Percentiles rank a stretch among this genome's conserved stretches.
phyloP scores from a whole-genome alignment of 805 yeast species.

The Cyberlindnera amylophila region DNA sequence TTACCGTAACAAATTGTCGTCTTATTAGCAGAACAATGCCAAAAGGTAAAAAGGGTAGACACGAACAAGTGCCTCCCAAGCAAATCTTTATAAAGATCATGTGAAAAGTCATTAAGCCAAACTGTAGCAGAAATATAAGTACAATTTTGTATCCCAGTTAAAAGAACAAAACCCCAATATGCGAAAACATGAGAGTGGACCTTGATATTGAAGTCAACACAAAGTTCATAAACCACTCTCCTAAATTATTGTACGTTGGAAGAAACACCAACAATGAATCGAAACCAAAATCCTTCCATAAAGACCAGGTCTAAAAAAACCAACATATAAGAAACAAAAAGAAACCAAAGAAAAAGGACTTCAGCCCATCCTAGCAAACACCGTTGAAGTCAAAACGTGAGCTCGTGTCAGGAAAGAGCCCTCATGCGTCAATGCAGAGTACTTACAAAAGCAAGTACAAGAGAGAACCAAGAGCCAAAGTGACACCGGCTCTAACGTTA shows the following conservation, averaged over 20 bases:
- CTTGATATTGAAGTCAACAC: neutral
- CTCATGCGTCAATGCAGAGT: slow-evolving; percentile 1
- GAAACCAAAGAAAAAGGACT: neutral
- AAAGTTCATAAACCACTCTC: neutral
- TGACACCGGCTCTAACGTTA: slow-evolving; percentile 22
- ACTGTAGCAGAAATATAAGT: slow-evolving; percentile 4
- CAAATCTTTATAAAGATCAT: slow-evolving; percentile 1
- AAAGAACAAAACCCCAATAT: slow-evolving; percentile 4
- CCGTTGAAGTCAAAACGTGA: slow-evolving; percentile 3
- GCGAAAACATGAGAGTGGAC: slow-evolving; percentile 1
- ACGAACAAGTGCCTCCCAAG: slow-evolving; percentile 5
- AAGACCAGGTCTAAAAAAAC: neutral
- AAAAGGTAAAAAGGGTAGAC: slow-evolving; percentile 8
- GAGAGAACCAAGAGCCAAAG: slow-evolving; percentile 29
- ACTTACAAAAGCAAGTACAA: slow-evolving; percentile 29
- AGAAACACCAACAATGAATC: neutral
- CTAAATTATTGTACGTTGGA: neutral
- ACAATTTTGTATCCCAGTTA: slow-evolving; percentile 1
- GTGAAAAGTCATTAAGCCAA: slow-evolving; percentile 6
- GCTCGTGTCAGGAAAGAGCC: slow-evolving; percentile 6
- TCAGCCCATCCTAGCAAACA: neutral
- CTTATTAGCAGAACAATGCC: slow-evolving; percentile 1
- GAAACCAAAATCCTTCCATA: neutral
- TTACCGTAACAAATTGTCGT: neutral
- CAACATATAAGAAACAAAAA: neutral